Base-by-base conservation (phyloP, 495 filamentous ascomycete genomes). In the Friedmanniomyces endolithicus region DNA sequence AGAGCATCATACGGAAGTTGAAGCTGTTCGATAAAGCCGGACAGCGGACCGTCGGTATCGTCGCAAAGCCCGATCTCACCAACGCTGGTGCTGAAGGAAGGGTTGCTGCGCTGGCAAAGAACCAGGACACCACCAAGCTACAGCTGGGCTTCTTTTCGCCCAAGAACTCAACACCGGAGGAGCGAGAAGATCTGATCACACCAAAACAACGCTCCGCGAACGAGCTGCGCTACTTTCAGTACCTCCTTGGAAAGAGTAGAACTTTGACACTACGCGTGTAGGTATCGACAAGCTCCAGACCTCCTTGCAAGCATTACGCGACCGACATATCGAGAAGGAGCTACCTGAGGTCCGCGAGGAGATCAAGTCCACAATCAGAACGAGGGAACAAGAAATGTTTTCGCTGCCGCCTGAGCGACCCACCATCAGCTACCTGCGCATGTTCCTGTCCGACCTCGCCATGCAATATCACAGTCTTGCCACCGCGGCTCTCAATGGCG, bases 401-500 rank as follows among this genome's bases (percentile, higher is more conserved):
- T 12, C 20, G 24, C 43, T 58, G 35, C 25, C 25, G 25, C 24
- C 31, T 11, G 50, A 53, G 39, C 33, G 56, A 12, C 49, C 49
- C n/a, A 58, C 56, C 22, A 25, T 37, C 7, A 34, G 50, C 8
- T 20, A 58, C 47, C 9, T 58, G 29, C 48, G 56, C n/a, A 46
- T 54, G 20, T 31, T 31, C 27, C 27, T 31, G 27, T 31, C 27
- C 27, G 27, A 31, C 27, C 27, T 31, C 27, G 27, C 27, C 27
- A 31, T 31, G 27, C 27, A 31, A 31, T 31, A 31, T 31, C 27
- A 31, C 27, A 31, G 9, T 31, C 27, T 84, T 0, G 66, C 76
- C 48, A 75, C 75, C 58, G 68, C 72, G 6, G 71, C 78, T 16
- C 62, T 74, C 0, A 71, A 79, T 48, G 82, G 81, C 4, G 73